These are phyloP conservation scores for Didymella segeticola DNA, from an alignment of 2,329 filamentous ascomycete species.

Conservation along the genomic window DNA sequence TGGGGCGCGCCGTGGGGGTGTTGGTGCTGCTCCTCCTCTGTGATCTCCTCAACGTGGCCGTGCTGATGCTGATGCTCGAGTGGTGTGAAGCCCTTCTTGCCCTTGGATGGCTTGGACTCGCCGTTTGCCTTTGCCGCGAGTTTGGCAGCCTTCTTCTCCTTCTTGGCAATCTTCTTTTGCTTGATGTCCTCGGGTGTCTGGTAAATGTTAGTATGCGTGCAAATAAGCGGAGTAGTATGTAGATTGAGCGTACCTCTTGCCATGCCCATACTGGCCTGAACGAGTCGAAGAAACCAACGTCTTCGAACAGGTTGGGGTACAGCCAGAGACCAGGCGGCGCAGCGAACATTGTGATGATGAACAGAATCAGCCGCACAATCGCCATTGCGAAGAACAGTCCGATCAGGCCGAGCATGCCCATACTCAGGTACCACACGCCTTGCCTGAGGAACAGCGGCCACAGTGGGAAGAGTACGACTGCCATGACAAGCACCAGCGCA, in stretches of 20 bases:
- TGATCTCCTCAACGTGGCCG: conserved; percentile 9
- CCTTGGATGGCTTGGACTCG: conserved; percentile 39
- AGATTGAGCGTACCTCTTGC: conserved; percentile 76
- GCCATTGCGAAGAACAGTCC: conserved; percentile 97
- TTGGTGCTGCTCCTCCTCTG: conserved; percentile 1
- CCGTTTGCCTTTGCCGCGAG: conserved; percentile 33
- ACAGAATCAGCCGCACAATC: conserved; percentile 93
- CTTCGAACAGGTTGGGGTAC: conserved; percentile 97
- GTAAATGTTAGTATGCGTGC: neutral
- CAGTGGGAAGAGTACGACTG: conserved; percentile 91
- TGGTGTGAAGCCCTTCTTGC: conserved; percentile 45
- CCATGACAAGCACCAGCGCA: conserved; percentile 82
- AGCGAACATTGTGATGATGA: conserved; percentile 88
- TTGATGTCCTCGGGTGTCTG: conserved; percentile 53
- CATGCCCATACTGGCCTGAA: conserved; percentile 97
- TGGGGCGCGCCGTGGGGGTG: neutral
- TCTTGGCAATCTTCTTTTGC: conserved; percentile 53
- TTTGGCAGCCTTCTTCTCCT: conserved; percentile 46
- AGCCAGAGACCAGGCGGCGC: conserved; percentile 92
- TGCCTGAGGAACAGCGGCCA: conserved; percentile 92
- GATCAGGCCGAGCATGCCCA: conserved; percentile 87
- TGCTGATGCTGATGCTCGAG: conserved; percentile 24
- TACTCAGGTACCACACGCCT: conserved; percentile 96
- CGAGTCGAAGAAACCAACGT: conserved; percentile 97
- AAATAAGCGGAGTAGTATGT: neutral